Evolutionary conservation across 257 asterid genomes (phyloP), one percentile per base, ranked within the genome.

Genomic region (Perilla frutescens): DNA sequence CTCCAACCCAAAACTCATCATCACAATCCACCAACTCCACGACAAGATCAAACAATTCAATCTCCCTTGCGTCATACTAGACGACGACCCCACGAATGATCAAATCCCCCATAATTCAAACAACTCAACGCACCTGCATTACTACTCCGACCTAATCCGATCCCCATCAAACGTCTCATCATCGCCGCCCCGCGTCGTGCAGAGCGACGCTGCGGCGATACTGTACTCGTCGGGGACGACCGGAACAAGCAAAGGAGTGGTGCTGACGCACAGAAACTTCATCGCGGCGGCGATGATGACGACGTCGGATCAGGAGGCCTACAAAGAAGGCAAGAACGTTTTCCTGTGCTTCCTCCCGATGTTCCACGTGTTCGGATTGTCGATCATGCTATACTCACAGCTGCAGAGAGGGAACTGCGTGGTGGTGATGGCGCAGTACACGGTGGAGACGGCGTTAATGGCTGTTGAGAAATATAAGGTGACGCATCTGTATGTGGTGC

Each of bases 141-240:
- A 51, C 69, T 66, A 40, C 20, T 64, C 79, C 10, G 79, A 72
- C 66, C 65, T 77, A 58, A 37, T 77, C 13, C 26, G 20, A 37
- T 57, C 66, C 3, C 44, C 44, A 37, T 3, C 48, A 32, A 8
- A 13, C 12, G 44, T 13, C 62, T 0, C 15, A 66, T n/a, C 5
- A 8, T 4, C 13, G 0, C 2, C 12, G 51, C 74, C 79, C 10
- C 50, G 49, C 7, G 77, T 63, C 7, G 12, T 32, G 15, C 83
- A 59, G 62, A 41, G 64, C 34, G 83, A 82, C 26, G 53, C 49
- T 4, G 85, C 85, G 2, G 83, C 82, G 1, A 53, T 84, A 1
- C 41, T 83, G 66, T 83, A 80, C 41, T 71, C 85, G 0, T 83
- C 83, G 0, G 83, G 87, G 12, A 83, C 84, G 0, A 71, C 81